These are phyloP conservation scores for Mycena venus DNA, from an alignment of 768 basidiomycete genomes.

Conservation along the genomic window DNA sequence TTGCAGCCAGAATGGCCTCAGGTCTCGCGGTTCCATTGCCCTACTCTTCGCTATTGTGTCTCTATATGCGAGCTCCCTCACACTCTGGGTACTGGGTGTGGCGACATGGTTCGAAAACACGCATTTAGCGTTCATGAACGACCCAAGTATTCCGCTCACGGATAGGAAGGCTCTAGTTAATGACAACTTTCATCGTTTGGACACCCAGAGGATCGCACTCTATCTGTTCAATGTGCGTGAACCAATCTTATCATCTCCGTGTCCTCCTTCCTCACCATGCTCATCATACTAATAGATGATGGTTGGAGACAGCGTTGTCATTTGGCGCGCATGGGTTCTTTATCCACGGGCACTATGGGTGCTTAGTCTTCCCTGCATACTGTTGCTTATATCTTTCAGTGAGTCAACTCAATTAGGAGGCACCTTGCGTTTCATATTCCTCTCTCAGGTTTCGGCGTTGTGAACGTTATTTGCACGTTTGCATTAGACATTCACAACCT, in stretches of 20 bases:
- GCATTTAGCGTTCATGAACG: background rate
- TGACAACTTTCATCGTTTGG: background rate
- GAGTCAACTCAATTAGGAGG: background rate
- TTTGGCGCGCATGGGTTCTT: conserved; percentile 26
- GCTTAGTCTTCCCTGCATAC: background rate
- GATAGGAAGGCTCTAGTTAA: background rate
- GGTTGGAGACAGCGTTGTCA: conserved; percentile 22
- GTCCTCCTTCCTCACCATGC: background rate
- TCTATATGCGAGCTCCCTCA: conserved; percentile 12
- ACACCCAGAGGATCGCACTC: background rate
- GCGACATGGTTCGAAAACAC: background rate
- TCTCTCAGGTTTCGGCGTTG: conserved; percentile 2
- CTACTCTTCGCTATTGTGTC: conserved; percentile 19
- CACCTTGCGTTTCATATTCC: background rate
- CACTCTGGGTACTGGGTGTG: conserved; percentile 18
- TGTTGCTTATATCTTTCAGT: conserved; percentile 23
- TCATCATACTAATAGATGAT: too few species aligned
- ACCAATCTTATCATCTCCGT: too few species aligned
- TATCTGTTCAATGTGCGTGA: conserved; percentile 21
- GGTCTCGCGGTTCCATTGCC: too few species aligned
- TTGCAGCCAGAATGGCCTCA: conserved; percentile 6
- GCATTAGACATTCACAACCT: background rate
- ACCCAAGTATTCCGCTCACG: background rate
- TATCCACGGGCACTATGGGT: background rate
- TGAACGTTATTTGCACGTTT: conserved; percentile 14